Evolutionary conservation across 495 filamentous ascomycete genomes (phyloP).

Genomic region (Lichina pygmaea): DNA sequence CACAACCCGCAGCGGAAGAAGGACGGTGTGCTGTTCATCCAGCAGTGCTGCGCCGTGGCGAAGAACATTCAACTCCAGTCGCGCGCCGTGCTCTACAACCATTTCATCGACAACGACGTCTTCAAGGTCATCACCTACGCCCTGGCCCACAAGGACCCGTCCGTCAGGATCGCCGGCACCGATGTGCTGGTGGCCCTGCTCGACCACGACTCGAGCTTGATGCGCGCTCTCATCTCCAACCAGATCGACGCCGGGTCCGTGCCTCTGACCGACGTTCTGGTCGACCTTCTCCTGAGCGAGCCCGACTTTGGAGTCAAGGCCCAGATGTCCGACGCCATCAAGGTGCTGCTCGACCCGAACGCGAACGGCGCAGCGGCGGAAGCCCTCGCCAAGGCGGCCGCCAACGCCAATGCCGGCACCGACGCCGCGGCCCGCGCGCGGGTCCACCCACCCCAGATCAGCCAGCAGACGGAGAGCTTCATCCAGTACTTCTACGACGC

Average conservation of each 20-base stretch:
- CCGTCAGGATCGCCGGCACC: slow-evolving; percentile 73
- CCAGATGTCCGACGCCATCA: slow-evolving; percentile 86
- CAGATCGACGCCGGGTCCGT: slow-evolving; percentile 65
- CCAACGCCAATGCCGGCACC: slow-evolving; percentile 16
- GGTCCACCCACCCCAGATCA: slow-evolving; percentile 11
- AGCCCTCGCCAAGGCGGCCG: slow-evolving; percentile 33
- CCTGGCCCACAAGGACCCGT: slow-evolving; percentile 55
- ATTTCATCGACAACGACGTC: slow-evolving; percentile 70
- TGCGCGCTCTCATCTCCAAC: slow-evolving; percentile 74
- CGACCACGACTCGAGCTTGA: slow-evolving; percentile 85
- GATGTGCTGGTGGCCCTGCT: slow-evolving; percentile 86
- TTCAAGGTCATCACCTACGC: slow-evolving; percentile 81
- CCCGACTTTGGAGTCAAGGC: slow-evolving; percentile 85
- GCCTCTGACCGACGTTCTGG: slow-evolving; percentile 78
- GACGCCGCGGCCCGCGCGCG: neutral
- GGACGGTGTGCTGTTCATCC: slow-evolving; percentile 85
- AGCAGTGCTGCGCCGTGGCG: slow-evolving; percentile 82
- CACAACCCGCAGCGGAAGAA: slow-evolving; percentile 50
- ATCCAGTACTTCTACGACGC: slow-evolving; percentile 73
- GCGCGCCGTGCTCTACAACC: slow-evolving; percentile 55
- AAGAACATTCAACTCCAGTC: slow-evolving; percentile 74
- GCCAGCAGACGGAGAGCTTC: slow-evolving; percentile 64
- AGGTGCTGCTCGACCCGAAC: slow-evolving; percentile 74
- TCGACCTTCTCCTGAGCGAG: slow-evolving; percentile 76
- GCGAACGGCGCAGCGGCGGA: slow-evolving; percentile 24